phyloP scores from a whole-genome alignment of 1,139 yeast species.

The Protomyces pachydermus region DNA sequence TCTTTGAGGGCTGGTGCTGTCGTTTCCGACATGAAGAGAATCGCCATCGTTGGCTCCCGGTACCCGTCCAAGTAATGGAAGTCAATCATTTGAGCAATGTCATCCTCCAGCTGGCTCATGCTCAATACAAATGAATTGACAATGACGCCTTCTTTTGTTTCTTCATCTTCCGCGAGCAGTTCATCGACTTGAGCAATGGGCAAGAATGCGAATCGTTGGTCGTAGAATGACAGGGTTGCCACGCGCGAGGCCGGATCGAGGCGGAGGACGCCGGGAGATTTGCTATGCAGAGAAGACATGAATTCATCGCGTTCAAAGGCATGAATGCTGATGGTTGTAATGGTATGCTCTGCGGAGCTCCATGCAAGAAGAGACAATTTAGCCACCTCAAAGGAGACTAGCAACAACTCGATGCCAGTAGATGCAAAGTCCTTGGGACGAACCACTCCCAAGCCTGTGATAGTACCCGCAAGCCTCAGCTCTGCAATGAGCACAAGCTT shows the following conservation, averaged over 20 bases:
- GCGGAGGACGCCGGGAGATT: slow-evolving; percentile 46
- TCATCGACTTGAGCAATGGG: slow-evolving; percentile 55
- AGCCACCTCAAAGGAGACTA: slow-evolving; percentile 68
- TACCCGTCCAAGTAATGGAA: slow-evolving; percentile 65
- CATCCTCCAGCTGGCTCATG: slow-evolving; percentile 54
- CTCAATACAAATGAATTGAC: slow-evolving; percentile 53
- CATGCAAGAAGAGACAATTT: slow-evolving; percentile 72
- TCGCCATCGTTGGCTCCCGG: slow-evolving; percentile 73
- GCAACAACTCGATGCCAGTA: slow-evolving; percentile 51
- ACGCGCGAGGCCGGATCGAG: slow-evolving; percentile 65
- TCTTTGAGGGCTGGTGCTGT: slow-evolving; percentile 72
- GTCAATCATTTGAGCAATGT: slow-evolving; percentile 60
- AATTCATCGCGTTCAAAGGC: slow-evolving; percentile 69
- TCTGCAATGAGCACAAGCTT: slow-evolving; percentile 21
- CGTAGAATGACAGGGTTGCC: slow-evolving; percentile 58
- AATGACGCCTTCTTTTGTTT: slow-evolving; percentile 25
- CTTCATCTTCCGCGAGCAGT: slow-evolving; percentile 28
- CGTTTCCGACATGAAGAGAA: slow-evolving; percentile 54
- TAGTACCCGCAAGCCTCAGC: slow-evolving; percentile 11
- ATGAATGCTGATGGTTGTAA: slow-evolving; percentile 75
- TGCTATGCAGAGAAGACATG: slow-evolving; percentile 43
- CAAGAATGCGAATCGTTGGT: slow-evolving; percentile 64
- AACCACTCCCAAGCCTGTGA: slow-evolving; percentile 7
- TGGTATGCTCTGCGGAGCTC: slow-evolving; percentile 51
- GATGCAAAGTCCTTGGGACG: slow-evolving; percentile 46